Percentiles rank a stretch among this genome's conserved stretches.
Evolutionary conservation across 2,329 filamentous ascomycete species (phyloP).

Genomic region (Lasiodiplodia citricola): DNA sequence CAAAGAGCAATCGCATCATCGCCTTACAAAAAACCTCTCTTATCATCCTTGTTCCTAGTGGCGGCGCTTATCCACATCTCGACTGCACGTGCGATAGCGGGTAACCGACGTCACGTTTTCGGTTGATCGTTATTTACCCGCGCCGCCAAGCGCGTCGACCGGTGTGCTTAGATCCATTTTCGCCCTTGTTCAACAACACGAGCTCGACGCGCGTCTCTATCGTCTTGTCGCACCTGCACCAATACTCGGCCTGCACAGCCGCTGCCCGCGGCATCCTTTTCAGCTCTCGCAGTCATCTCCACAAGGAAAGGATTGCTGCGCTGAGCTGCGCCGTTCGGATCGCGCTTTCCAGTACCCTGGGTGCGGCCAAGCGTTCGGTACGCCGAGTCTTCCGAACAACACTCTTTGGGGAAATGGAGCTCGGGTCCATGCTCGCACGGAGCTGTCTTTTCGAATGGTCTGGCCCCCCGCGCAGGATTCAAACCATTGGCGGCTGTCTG

Average conservation of each 20-base stretch:
- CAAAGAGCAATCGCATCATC: constrained; percentile 7
- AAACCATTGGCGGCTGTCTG: neutral
- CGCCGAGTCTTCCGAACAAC: neutral
- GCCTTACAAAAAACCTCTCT: neutral
- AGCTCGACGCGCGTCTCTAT: neutral
- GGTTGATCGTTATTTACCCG: neutral
- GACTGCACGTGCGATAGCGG: neutral
- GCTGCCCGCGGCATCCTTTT: neutral
- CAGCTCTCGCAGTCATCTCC: neutral
- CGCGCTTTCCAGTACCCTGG: neutral
- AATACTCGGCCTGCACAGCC: neutral
- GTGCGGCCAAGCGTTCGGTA: neutral
- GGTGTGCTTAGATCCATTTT: neutral
- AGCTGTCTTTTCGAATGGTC: neutral
- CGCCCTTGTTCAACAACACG: neutral
- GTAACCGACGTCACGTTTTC: constrained; percentile 4
- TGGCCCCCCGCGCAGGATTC: neutral
- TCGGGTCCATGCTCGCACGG: neutral
- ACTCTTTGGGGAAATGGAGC: neutral
- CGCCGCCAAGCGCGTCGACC: neutral
- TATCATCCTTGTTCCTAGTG: neutral
- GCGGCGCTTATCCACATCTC: neutral
- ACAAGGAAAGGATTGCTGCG: neutral
- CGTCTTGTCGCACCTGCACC: neutral
- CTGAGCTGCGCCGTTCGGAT: neutral